Conservation (phyloP, 129 eudicot species). For the Glebionis coronaria region DNA sequence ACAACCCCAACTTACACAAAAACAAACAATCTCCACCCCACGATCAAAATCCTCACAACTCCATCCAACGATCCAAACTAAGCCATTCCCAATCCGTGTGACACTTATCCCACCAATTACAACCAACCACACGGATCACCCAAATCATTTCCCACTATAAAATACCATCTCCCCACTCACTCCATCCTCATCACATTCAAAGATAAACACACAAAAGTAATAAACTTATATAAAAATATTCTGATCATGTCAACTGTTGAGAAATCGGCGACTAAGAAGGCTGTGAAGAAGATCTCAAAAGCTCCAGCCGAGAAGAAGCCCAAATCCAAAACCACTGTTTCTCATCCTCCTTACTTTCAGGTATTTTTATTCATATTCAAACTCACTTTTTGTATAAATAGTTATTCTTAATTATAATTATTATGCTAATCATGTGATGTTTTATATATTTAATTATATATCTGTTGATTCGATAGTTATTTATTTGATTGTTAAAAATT, state of each 20-base stretch:
- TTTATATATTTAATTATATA: too few relatives aligned
- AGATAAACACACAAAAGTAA: constrained; percentile 4
- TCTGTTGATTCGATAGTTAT: too few relatives aligned
- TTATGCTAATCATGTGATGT: neutral
- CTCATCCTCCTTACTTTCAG: constrained; percentile 84
- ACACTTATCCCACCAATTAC: constrained; percentile 42
- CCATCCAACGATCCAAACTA: constrained; percentile 17
- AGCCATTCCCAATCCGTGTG: constrained; percentile 34
- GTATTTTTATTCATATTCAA: too few relatives aligned
- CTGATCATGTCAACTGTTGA: constrained; percentile 37
- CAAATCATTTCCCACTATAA: constrained; percentile 32
- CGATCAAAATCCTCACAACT: constrained; percentile 30
- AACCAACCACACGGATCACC: neutral
- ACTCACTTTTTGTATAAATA: too few relatives aligned
- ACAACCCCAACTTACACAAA: constrained; percentile 13
- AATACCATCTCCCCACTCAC: constrained; percentile 23
- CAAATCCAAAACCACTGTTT: constrained; percentile 33
- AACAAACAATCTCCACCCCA: neutral
- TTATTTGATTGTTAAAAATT: too few relatives aligned
- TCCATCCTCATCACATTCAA: neutral
- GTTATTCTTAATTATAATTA: too few relatives aligned
- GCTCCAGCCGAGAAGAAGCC: constrained; percentile 51
- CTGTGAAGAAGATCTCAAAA: constrained; percentile 23
- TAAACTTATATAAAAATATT: neutral
- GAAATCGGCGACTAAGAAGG: constrained; percentile 23